These are phyloP conservation scores for Brassica juncea DNA, from an alignment of 345 rosid species.

Conservation along the genomic window DNA sequence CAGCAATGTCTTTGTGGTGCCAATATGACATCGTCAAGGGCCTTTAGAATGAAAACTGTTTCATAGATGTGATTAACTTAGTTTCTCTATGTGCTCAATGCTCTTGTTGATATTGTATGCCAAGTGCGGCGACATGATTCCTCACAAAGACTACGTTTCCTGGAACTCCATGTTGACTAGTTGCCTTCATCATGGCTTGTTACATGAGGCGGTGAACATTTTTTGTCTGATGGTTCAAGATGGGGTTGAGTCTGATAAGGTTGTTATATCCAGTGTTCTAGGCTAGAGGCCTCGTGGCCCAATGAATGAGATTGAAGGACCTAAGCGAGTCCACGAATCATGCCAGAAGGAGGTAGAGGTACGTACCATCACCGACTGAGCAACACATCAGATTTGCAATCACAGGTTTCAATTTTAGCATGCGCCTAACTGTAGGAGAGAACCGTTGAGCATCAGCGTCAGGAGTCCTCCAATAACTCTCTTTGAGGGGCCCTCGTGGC, in stretches of 20 bases:
- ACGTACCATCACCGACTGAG: background rate
- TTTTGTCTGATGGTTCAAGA: constrained; percentile 55
- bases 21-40: background rate
- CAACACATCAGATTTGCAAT: background rate
- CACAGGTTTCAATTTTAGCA: background rate
- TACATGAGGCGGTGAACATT: constrained; percentile 51
- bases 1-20: background rate
- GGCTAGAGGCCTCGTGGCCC: constrained; percentile 27
- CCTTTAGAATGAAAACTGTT: background rate
- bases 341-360: background rate
- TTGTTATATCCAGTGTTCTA: constrained; percentile 64
- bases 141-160: constrained; percentile 53
- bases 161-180: too few species aligned
- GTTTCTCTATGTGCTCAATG: constrained; percentile 56
- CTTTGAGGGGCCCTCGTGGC: background rate
- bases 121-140: constrained; percentile 76
- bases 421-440: background rate
- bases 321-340: background rate
- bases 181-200: too few species aligned
- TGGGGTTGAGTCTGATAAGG: constrained; percentile 64
- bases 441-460: background rate
- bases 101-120: constrained; percentile 86
- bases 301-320: too few species aligned
- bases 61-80: constrained; percentile 2
- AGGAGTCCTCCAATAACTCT: background rate